Conservation (phyloP, 2,329 filamentous ascomycete species). For the Tolypocladium sp. region DNA sequence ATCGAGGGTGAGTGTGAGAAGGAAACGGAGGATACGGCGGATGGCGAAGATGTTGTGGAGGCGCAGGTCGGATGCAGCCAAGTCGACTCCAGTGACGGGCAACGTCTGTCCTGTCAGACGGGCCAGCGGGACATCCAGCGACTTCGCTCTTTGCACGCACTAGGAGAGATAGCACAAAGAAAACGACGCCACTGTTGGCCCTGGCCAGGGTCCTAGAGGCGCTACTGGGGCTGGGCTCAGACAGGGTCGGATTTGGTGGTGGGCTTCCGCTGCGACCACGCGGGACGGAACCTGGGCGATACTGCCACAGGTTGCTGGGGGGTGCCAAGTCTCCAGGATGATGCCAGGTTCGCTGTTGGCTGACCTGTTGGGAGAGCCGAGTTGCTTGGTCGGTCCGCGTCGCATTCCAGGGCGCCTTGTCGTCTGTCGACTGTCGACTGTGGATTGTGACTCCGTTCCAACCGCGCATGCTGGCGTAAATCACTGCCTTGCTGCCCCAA, state of each 20-base stretch:
- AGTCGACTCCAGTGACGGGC: not conserved
- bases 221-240: not conserved
- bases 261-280: not conserved
- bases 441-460: not conserved
- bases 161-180: not conserved
- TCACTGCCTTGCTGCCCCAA: not conserved
- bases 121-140: not conserved
- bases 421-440: not conserved
- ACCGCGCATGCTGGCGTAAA: not conserved
- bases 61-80: not conserved
- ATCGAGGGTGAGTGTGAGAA: not conserved
- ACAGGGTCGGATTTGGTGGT: not conserved
- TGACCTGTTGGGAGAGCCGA: not conserved
- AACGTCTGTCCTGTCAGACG: not conserved
- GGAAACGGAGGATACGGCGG: conserved; percentile 1
- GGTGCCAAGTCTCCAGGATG: not conserved
- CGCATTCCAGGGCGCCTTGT: not conserved
- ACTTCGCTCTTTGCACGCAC: not conserved
- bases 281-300: not conserved
- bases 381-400: not conserved
- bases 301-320: not conserved
- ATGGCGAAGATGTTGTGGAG: not conserved
- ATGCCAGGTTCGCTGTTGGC: no score
- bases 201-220: not conserved
- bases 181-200: not conserved